Evolutionary conservation across 371 early-diverging fungal genomes (phyloP), one percentile per base, ranked within the genome.

Genomic region (Mortierella sp.): DNA sequence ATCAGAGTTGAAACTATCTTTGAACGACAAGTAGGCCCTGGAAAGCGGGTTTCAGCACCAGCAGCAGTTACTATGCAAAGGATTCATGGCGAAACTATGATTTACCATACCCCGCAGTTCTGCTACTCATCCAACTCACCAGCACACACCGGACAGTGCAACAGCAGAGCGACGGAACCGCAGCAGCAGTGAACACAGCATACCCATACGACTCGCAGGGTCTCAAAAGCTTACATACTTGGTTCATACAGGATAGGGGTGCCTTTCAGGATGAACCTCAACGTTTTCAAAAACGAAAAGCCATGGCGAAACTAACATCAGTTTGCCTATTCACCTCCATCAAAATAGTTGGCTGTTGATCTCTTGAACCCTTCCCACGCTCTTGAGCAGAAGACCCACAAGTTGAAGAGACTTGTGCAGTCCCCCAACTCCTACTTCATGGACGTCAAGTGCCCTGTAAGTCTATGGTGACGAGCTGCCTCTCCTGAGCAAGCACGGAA

Each of bases 391-490:
- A 95, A 96, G 88, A 92, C 93, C 88, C 98, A 99, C 97, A 99
- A 99, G 96, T 95, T 98, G 87, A 99, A 99, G 97, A 95, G 99
- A 90, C 94, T 99, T 80, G 99, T 99, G 88, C 99, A 98, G 93
- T 95, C 95, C 89, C 98, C 99, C 85, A 99, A 99, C 96, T 99
- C 99, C 64, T 99, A 95, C 96, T 99, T 99, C 93, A 99, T 99
- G 99, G 99, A 99, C 89, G 99, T 99, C 84, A 99, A 99, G 94
- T 99, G 99, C 95, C 94, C 96, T 96, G 96, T 95, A 91, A 79
- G 91, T 87, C 72, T 64, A 24, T 34, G 51, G 11, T 0, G 31
- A 72, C 55, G 11, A 40, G 28, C 48, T 13, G 13, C 8, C 40
- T 40, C 43, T 6, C 43, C 43, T 40, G 6, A 40, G 43, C n/a